Evolutionary conservation across 352 stramenopile species (phyloP), one percentile per base, ranked within the genome.

Genomic region (Hyaloperonospora brassicae): DNA sequence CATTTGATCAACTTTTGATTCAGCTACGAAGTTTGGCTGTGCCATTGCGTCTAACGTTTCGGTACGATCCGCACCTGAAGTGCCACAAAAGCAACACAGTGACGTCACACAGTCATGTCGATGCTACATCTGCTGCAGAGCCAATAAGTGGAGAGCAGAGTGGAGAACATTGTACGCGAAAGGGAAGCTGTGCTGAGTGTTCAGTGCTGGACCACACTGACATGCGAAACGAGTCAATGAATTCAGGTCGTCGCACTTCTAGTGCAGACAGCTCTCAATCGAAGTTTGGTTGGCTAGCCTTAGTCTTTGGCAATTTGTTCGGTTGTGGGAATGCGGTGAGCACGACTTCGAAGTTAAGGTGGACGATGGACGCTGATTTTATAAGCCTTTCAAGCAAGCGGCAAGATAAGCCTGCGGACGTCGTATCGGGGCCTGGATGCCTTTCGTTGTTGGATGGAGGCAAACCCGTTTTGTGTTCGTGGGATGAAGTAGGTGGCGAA

Each of bases 271-370:
- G 66, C 8, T 38, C 51, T 2, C 72, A 70, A 10, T 73, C 70
- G 13, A 69, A 67, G 1, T 64, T 70, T 27, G 62, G 73, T 35
- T 66, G 87, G 17, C 80, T 89, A 47, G 70, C 69, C 8, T 73
- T 71, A 1, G 70, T 92, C 24, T 81, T 92, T 52, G 71, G 66
- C 23, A 76, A 92, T 55, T 63, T 87, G 22, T 89, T 92, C 67
- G 75, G 81, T 2, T 17, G n/a, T 50, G 50, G 49, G 36, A 66
- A 50, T 27, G 30, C 50, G 4, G 14, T 34, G 25, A 55, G 14
- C 9, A 52, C 14, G 46, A 11, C 42, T 50, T 27, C 44, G 23
- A 36, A 22, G 25, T 34, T 45, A 8, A 44, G 12, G 6, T 52
- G 24, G 24, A 13, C 9, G 8, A 24, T 14, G 23, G 50, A 24